These are phyloP conservation scores for Phytophthora nicotianae DNA, from an alignment of 352 stramenopile genomes.

Conservation along the genomic window DNA sequence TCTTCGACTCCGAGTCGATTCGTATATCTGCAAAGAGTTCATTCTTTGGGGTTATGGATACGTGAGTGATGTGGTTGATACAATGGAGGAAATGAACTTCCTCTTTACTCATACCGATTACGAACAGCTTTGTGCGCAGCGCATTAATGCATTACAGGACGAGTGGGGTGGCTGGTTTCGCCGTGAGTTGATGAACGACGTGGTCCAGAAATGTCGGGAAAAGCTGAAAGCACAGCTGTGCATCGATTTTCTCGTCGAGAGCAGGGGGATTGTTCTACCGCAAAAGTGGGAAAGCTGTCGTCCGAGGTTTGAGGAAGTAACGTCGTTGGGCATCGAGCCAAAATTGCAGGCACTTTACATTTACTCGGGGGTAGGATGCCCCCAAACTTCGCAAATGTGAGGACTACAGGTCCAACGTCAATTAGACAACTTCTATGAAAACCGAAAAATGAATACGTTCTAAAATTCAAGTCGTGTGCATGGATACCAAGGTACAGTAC, in stretches of 20 bases:
- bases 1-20: not conserved
- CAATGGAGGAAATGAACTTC: not conserved
- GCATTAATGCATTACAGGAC: not conserved
- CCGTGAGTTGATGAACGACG: not conserved
- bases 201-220: not conserved
- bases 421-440: too few species aligned
- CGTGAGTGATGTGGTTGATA: not conserved
- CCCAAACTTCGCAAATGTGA: too few species aligned
- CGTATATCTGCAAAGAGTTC: not conserved
- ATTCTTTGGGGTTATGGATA: not conserved
- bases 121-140: not conserved
- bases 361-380: not conserved
- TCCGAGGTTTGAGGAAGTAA: not conserved
- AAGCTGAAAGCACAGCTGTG: not conserved
- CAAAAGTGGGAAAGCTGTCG: not conserved
- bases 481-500: too few species aligned
- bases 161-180: not conserved
- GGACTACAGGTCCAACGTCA: too few species aligned
- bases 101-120: not conserved
- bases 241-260: not conserved
- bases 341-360: not conserved
- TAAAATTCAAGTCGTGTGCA: too few species aligned
- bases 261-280: not conserved
- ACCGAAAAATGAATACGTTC: too few species aligned
- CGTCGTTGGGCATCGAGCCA: not conserved